Base-by-base conservation (phyloP, 345 rosid species). In the Eucalyptus shirleyi region DNA sequence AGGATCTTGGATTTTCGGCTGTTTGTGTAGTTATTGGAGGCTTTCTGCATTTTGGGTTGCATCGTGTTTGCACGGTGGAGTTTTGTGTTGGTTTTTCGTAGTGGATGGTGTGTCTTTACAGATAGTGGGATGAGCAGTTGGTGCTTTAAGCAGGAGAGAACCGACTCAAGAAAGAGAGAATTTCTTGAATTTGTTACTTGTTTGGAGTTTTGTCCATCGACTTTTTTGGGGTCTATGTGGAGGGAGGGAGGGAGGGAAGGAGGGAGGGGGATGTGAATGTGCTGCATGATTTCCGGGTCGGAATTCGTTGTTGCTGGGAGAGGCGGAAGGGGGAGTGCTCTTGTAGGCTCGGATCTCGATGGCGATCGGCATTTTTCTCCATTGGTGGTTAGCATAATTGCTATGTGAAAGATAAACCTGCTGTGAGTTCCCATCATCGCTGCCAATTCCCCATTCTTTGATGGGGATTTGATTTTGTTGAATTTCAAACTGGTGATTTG, bases 31-130 rank as follows among this genome's bases (percentile, higher is more conserved):
- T 65, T n/a, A 16, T 65, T n/a, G 77, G 77, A 65, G 77, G 37
- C 19, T 56, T 65, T 13, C 17, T 15, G 37, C 37, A 3, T n/a
- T 65, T 4, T 65, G 17, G 77, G 17, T 65, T n/a, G 77, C 40
- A n/a, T 4, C 10, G 5, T 30, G 72, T 30, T 65, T 0, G 7
- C 1, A 2, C 1, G 1, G 32, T 60, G 19, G 37, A 65, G 77
- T 65, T n/a, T 65, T 2, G 8, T n/a, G 37, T n/a, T 13, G 37
- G 56, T 53, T 53, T 53, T 53, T n/a, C 3, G 9, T 65, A 7
- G 77, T 2, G 0, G 21, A 65, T 65, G 40, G 0, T 65, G 19
- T 15, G 34, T 67, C 9, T 16, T n/a, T 65, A 17, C 77, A 8
- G 37, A n/a, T 65, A 65, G 37, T 2, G 0, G 18, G 77, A 65